These are phyloP conservation scores for maize (Zea mays) DNA, from an alignment of 176 grass and related monocot genomes.

Conservation along the genomic window Zm-B73-REFERENCE-NAM-5.0 NC_050102.1:12033001-12033500, in stretches of 20 bases:
- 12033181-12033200: not conserved
- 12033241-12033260: not conserved
- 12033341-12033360: too few relatives aligned
- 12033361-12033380: too few relatives aligned
- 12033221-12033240: not conserved
- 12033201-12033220: not conserved
- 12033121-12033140: not conserved
- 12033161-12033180: not conserved
- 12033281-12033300: not conserved
- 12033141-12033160: constrained; percentile 19
- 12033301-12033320: not conserved
- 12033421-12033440: too few relatives aligned
- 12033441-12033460: too few relatives aligned
- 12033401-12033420: too few relatives aligned
- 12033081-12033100: not conserved
- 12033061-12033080: not conserved
- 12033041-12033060: not conserved
- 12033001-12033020: not conserved
- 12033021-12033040: constrained; percentile 14
- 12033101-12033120: not conserved
- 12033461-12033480: too few relatives aligned
- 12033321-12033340: too few relatives aligned
- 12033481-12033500: too few relatives aligned
- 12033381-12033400: too few relatives aligned
- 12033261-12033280: not conserved